These are phyloP conservation scores for Odontarrhena argentea DNA, from an alignment of 345 rosid genomes.

Conservation along the genomic window DNA sequence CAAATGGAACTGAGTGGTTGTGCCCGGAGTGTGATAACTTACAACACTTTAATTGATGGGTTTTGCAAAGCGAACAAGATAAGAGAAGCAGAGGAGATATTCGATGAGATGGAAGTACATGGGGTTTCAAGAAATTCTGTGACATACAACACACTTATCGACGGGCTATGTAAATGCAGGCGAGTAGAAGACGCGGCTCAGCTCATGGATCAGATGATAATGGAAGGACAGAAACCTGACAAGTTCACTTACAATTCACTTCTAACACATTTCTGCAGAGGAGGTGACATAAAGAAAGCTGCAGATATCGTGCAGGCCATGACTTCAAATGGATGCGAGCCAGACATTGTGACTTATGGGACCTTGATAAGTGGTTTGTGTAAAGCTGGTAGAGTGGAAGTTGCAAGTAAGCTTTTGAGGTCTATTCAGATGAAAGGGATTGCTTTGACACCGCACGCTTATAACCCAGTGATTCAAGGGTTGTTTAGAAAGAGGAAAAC, in stretches of 20 bases:
- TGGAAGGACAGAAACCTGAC: constrained; percentile 85
- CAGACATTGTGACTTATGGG: constrained; percentile 82
- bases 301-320: constrained; percentile 85
- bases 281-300: constrained; percentile 75
- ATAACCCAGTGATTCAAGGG: constrained; percentile 84
- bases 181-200: constrained; percentile 83
- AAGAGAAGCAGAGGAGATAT: constrained; percentile 82
- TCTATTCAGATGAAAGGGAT: constrained; percentile 81
- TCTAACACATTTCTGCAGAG: constrained; percentile 71
- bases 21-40: constrained; percentile 73
- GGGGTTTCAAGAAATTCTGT: constrained; percentile 84
- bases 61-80: constrained; percentile 79
- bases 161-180: constrained; percentile 71
- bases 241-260: constrained; percentile 84
- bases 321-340: constrained; percentile 77
- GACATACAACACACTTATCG: constrained; percentile 86
- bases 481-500: constrained; percentile 63
- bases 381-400: constrained; percentile 78
- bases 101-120: constrained; percentile 90
- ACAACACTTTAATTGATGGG: constrained; percentile 84
- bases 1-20: constrained; percentile 85
- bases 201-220: constrained; percentile 91
- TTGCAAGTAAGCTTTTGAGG: constrained; percentile 71
- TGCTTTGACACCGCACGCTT: constrained; percentile 69
- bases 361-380: constrained; percentile 82